Evolutionary conservation across 495 filamentous ascomycete genomes (phyloP), one percentile per base, ranked within the genome.

Genomic region (Talaromyces thailandensis): DNA sequence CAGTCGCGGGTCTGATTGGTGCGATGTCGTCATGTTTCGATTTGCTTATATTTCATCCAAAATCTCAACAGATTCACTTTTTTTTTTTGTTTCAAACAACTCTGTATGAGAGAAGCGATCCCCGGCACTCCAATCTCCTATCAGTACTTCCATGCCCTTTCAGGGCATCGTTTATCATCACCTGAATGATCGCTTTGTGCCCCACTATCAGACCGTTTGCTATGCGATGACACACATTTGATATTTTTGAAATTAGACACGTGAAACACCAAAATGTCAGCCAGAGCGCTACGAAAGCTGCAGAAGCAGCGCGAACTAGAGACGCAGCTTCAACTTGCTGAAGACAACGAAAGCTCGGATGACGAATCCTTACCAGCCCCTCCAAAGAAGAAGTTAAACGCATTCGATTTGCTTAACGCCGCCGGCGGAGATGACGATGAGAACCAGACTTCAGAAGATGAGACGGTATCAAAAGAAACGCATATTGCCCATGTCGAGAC

Each of bases 271-370:
- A 26, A 63, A 55, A 96, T 96, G 91, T 93, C 91, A 40, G 90
- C 86, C 29, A 84, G 91, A 63, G 89, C 91, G 32, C 71, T 94
- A 57, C 83, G 90, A 53, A 92, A 90, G 73, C 76, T 92, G 48
- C 89, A 91, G 65, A 84, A 78, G 66, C 79, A 83, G 71, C 76
- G 76, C 57, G 82, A 83, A 65, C 76, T 89, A 78, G 85, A 88
- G 74, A 77, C 84, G 68, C 82, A 86, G 67, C 76, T 83, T 43
- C 63, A 62, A 6, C n/a, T 68, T 71, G 76, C 75, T 45, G 74
- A 78, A 23, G 76, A 85, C 63, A 79, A 83, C 14, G 75, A 75
- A 12, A 70, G 71, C 16, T 79, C 81, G 51, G 82, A 84, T 18
- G 78, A 79, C 43, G 78, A 81, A 62, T 62, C 68, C 45, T 63